A percentile compares a stretch with the other conserved stretches of the same genome.
phyloP scores from a whole-genome alignment of 495 filamentous ascomycete species.

The Cercophora newfieldiana region DNA sequence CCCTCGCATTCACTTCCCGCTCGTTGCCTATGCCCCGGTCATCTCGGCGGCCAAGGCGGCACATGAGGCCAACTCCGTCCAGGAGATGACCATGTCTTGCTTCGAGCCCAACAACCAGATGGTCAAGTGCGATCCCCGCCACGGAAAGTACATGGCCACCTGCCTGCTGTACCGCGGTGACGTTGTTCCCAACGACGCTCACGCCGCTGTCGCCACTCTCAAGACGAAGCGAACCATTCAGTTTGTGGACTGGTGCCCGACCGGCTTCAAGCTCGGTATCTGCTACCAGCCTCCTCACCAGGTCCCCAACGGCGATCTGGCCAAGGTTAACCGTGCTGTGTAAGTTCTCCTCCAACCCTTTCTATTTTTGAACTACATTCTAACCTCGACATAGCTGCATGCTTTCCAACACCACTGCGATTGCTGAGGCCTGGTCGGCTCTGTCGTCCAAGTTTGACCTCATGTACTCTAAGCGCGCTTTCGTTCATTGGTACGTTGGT shows the following conservation, averaged over 20 bases:
- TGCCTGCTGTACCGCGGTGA: slow-evolving; percentile 98
- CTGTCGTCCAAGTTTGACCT: slow-evolving; percentile 99
- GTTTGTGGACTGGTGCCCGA: slow-evolving; percentile 99
- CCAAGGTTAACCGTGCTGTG: slow-evolving; percentile 97
- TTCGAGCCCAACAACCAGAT: slow-evolving; percentile 85
- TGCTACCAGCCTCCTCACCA: slow-evolving; percentile 96
- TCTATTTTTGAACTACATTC: slow-evolving; percentile 24
- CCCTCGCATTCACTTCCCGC: slow-evolving; percentile 98
- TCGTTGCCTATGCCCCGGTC: slow-evolving; percentile 93
- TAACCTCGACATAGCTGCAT: slow-evolving; percentile 67
- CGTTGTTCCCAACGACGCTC: slow-evolving; percentile 93
- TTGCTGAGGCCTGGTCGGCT: slow-evolving; percentile 96
- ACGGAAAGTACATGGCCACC: slow-evolving; percentile 99
- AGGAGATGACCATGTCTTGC: slow-evolving; percentile 88
- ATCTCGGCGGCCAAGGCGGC: slow-evolving; percentile 90
- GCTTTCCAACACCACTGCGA: slow-evolving; percentile 99
- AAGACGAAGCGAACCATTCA: slow-evolving; percentile 99
- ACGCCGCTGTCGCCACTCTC: slow-evolving; percentile 85
- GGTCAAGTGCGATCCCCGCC: slow-evolving; percentile 98
- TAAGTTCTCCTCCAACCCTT: slow-evolving; percentile 52
- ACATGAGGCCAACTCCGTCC: slow-evolving; percentile 90
- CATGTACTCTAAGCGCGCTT: slow-evolving; percentile 99
- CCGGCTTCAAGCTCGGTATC: slow-evolving; percentile 99
- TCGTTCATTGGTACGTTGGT: slow-evolving; percentile 99
- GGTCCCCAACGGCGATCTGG: slow-evolving; percentile 94